These are phyloP conservation scores for Botrytis galanthina DNA, from an alignment of 2,329 filamentous ascomycete species.

Conservation along the genomic window DNA sequence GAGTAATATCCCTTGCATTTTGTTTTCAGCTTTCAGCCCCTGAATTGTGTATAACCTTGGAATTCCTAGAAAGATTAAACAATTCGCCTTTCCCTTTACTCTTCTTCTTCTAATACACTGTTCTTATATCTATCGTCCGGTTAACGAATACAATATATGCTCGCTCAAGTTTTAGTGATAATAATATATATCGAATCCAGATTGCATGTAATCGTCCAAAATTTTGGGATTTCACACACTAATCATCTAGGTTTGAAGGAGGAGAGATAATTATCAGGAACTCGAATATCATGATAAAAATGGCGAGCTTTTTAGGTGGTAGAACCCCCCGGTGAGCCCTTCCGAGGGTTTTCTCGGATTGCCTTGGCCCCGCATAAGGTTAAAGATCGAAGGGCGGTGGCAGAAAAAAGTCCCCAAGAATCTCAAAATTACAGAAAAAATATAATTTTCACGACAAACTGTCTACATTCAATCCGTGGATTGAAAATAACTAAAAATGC, in stretches of 20 bases:
- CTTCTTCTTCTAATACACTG: neutral
- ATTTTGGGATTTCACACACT: neutral
- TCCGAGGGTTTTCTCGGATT: neutral
- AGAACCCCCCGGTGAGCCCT: neutral
- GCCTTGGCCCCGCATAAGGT: neutral
- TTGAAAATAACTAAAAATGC: conserved; percentile 23
- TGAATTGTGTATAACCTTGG: no score
- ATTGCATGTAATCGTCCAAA: neutral
- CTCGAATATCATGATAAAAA: neutral
- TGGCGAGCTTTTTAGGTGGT: neutral
- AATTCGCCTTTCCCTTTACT: neutral
- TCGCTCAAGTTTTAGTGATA: neutral
- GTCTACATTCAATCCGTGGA: neutral
- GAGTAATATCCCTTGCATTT: no score
- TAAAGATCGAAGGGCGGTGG: conserved; percentile 1
- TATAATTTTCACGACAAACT: neutral
- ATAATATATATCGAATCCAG: neutral
- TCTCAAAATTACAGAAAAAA: conserved; percentile 2
- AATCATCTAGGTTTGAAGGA: neutral
- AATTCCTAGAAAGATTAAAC: no score
- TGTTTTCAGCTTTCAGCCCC: no score
- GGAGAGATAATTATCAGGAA: no score
- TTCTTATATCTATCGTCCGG: neutral
- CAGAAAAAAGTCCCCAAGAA: conserved; percentile 22
- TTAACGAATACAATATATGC: neutral